Evolutionary conservation across 2,329 filamentous ascomycete genomes (phyloP), one percentile per base, ranked within the genome.

Genomic region (Hypoxylon sp.): DNA sequence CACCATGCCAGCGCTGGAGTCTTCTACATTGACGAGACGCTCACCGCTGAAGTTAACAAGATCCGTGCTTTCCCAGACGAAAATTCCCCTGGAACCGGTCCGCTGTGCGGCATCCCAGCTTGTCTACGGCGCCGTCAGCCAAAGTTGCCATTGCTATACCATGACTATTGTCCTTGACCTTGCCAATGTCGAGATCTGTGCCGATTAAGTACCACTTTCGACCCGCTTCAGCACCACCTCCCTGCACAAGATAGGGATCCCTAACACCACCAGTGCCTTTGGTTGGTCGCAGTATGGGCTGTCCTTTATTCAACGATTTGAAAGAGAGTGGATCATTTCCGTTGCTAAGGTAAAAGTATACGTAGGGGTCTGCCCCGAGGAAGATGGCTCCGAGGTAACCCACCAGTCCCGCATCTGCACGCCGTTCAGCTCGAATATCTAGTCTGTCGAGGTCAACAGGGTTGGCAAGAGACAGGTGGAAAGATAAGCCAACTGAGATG

Each of bases 151-250:
- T 1, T 3, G 18, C 12, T 24, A 30, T 4, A 8, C 18, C 8
- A 28, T n/a, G n/a, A 4, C 4, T 8, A 16, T 3, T n/a, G 18
- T 42, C 20, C 22, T 48, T 45, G 20, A 81, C 80, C 71, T 78
- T 82, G 45, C 69, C 81, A 52, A 86, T 86, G 59, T 87, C 74
- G 9, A 87, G 73, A 68, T 87, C 84, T 0, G 84, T 86, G 1
- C 83, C 83, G 49, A 86, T 78, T 49, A 86, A 84, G 64, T 84
- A 86, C 83, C 83, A 86, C 73, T 85, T 86, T 68, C 77, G 79
- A 0, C 81, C 81, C 0, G 78, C 80, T 30, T 85, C 81, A 1
- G 61, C 65, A 2, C 83, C 83, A 2, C 80, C 81, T 1, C 82
- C 82, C 7, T 77, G 70, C 16, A 86, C 79, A 20, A 86, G 79